Evolutionary conservation across 2,329 filamentous ascomycete species (phyloP).

Genomic region (Emmonsiellopsis sp.): DNA sequence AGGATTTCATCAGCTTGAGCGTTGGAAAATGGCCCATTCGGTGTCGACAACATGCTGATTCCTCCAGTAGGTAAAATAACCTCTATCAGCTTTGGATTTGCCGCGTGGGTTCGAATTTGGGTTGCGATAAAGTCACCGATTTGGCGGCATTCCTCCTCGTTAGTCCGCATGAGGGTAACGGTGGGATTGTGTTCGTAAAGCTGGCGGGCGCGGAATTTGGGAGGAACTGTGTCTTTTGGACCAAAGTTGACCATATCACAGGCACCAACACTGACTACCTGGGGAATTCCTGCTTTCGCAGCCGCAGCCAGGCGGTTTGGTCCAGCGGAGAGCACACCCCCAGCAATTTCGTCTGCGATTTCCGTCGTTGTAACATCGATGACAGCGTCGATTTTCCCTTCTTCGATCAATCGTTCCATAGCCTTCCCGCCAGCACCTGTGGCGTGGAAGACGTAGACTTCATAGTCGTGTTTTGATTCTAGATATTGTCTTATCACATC

Average conservation of each 20-base stretch:
- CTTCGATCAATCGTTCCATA: constrained; percentile 55
- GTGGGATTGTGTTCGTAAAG: constrained; percentile 58
- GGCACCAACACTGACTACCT: constrained; percentile 46
- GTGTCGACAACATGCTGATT: constrained; percentile 50
- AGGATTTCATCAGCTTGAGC: constrained; percentile 38
- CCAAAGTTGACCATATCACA: constrained; percentile 59
- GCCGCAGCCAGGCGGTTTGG: constrained; percentile 48
- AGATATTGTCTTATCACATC: constrained; percentile 46
- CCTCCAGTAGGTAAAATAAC: constrained; percentile 53
- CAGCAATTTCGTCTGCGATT: constrained; percentile 53
- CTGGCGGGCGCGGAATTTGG: constrained; percentile 40
- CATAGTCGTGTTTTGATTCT: constrained; percentile 1
- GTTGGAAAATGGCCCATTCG: constrained; percentile 46
- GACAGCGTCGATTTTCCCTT: constrained; percentile 53
- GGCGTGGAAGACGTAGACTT: constrained; percentile 6
- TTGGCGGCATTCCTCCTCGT: constrained; percentile 43
- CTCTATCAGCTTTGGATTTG: constrained; percentile 35
- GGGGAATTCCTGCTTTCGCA: constrained; percentile 47
- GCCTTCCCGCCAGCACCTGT: constrained; percentile 49
- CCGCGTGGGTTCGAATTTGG: constrained; percentile 39
- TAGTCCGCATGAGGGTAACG: constrained; percentile 58
- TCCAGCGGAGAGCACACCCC: constrained; percentile 54
- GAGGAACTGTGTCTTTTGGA: constrained; percentile 44
- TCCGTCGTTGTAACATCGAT: constrained; percentile 66
- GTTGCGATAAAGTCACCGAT: constrained; percentile 49